Percentiles rank a stretch among this genome's conserved stretches.
These are phyloP conservation scores for Penicillium macrosclerotiorum DNA, from an alignment of 495 filamentous ascomycete species.

Conservation along the genomic window DNA sequence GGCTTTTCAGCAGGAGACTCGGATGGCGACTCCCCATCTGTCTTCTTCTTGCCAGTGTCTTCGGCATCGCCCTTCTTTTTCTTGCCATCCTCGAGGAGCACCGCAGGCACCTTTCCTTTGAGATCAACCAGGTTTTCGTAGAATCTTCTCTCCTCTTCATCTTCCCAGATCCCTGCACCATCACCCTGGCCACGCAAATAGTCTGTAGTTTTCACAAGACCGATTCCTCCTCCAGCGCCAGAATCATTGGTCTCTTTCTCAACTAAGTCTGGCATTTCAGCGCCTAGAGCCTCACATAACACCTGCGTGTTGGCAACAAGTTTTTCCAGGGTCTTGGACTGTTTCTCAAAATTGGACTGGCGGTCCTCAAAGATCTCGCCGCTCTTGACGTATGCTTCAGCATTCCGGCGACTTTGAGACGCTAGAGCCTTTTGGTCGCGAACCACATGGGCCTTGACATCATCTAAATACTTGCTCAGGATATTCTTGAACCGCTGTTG, in stretches of 20 bases:
- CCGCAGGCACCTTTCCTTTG: slow-evolving; percentile 90
- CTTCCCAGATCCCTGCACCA: slow-evolving; percentile 97
- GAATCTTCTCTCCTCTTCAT: slow-evolving; percentile 95
- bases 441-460: slow-evolving; percentile 84
- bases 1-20: slow-evolving; percentile 31
- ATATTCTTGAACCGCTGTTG: slow-evolving; percentile 87
- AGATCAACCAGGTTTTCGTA: slow-evolving; percentile 96
- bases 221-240: slow-evolving; percentile 71
- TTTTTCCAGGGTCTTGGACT: slow-evolving; percentile 86
- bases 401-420: slow-evolving; percentile 85
- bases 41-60: slow-evolving; percentile 58
- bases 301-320: slow-evolving; percentile 87
- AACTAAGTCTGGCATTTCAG: slow-evolving; percentile 92
- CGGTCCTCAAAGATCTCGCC: slow-evolving; percentile 98
- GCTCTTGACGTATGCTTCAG: slow-evolving; percentile 97
- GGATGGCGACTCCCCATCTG: slow-evolving; percentile 36
- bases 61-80: slow-evolving; percentile 85
- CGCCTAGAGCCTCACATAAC: slow-evolving; percentile 80
- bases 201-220: slow-evolving; percentile 89
- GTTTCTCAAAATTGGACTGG: slow-evolving; percentile 92
- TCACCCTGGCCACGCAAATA: slow-evolving; percentile 88
- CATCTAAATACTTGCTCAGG: slow-evolving; percentile 86
- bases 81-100: slow-evolving; percentile 89
- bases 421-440: slow-evolving; percentile 85
- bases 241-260: slow-evolving; percentile 71